Base-by-base conservation (phyloP, 805 yeast species). In the Jamesozyma lodderae region DNA sequence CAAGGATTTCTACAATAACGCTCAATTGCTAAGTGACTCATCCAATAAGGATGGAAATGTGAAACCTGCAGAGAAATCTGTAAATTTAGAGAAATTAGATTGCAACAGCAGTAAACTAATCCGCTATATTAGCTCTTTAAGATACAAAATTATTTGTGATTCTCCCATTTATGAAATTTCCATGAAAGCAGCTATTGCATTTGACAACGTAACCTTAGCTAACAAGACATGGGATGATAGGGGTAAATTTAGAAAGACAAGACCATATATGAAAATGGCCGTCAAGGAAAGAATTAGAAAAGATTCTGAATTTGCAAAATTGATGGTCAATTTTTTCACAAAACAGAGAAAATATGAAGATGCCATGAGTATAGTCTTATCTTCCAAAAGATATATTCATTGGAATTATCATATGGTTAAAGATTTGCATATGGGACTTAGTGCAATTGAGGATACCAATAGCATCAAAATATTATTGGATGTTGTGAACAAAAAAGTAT, bases 151-250 rank as follows among this genome's bases (percentile, higher is more conserved):
- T 3, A 53, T 64, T 10, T 59, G 79, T 20, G 64, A 62, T 40
- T 70, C 75, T 28, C 55, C 69, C 24, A 54, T 77, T 2, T 86
- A 81, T 53, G 70, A 70, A 35, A 63, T 78, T 21, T 78, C 82
- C 7, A 61, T 85, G 50, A 67, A 72, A 41, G 90, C 90, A 1
- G 83, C 90, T 1, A 69, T 70, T 10, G 64, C 66, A 33, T 72
- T 72, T 51, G 66, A 68, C 28, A 72, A 79, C 48, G 57, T 69
- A 29, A 66, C 64, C 0, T 73, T 81, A 52, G 88, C 87, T 4
- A 76, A 75, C 40, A 57, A 61, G 19, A 65, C 83, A 1, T 87
- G 95, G 94, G 58, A 62, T 2, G 94, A 83, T 51, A 72, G 96
- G 50, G 96, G 96, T 2, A 43, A 55, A 17, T 86, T 70, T 60